phyloP scores from a whole-genome alignment of 2,329 filamentous ascomycete genomes.

The Aspergillus luchuensis region DNA sequence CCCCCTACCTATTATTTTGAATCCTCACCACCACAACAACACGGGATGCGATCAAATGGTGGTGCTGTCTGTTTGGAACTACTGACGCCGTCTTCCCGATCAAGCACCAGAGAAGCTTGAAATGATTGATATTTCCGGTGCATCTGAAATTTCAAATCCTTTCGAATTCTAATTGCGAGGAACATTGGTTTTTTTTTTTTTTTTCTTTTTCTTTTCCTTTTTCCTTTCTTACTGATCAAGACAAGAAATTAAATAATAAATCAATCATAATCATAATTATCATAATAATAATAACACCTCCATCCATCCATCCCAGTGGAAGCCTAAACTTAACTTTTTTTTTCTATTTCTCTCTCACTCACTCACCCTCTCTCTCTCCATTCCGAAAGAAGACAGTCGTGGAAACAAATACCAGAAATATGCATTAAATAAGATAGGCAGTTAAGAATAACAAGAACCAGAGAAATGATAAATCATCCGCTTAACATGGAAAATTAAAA shows the following conservation, averaged over 20 bases:
- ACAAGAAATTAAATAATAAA: background rate
- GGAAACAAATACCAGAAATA: background rate
- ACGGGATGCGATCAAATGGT: background rate
- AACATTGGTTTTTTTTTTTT: too few species aligned
- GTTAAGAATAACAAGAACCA: too few species aligned
- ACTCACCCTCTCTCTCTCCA: too few species aligned
- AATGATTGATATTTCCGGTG: constrained; percentile 6
- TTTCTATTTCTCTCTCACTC: too few species aligned
- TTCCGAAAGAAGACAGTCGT: background rate
- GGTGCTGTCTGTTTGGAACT: background rate
- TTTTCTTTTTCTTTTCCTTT: background rate
- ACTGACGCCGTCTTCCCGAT: background rate
- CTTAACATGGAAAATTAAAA: too few species aligned
- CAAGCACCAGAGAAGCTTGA: background rate
- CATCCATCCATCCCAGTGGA: too few species aligned
- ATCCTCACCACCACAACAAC: too few species aligned
- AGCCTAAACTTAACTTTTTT: too few species aligned
- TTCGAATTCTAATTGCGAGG: background rate
- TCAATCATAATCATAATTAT: background rate
- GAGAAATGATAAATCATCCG: too few species aligned
- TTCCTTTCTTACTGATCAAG: too few species aligned
- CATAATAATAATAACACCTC: background rate
- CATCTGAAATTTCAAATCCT: background rate
- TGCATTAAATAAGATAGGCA: background rate
- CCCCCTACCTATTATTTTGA: too few species aligned